These are phyloP conservation scores for Mimosa bimucronata DNA, from an alignment of 306 rosid species.

Conservation along the genomic window DNA sequence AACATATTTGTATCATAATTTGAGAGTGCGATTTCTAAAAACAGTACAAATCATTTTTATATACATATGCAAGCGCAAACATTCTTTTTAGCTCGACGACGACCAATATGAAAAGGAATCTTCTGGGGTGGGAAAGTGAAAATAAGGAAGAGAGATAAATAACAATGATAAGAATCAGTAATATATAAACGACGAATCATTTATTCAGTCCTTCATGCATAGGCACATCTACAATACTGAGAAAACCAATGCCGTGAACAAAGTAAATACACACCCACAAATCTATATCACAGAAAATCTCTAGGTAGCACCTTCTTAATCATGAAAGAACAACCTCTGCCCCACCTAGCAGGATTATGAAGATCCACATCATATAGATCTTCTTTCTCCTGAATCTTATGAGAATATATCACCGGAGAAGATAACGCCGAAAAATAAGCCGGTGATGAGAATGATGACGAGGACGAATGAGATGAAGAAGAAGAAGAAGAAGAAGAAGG, in stretches of 20 bases:
- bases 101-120: background rate
- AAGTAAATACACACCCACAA: background rate
- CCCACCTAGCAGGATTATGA: background rate
- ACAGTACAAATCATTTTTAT: background rate
- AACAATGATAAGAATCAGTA: background rate
- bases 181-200: background rate
- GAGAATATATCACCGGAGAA: background rate
- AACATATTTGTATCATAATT: background rate
- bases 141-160: background rate
- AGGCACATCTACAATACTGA: background rate
- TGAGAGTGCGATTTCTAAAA: background rate
- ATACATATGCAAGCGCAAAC: background rate
- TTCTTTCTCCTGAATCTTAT: background rate
- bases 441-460: background rate
- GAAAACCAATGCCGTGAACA: background rate
- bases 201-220: background rate
- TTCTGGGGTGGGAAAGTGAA: background rate
- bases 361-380: background rate
- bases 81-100: background rate
- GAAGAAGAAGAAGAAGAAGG: background rate
- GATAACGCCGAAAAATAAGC: background rate
- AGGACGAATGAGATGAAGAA: background rate
- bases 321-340: background rate
- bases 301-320: background rate
- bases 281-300: background rate